Base-by-base conservation (phyloP, 768 basidiomycete species). In the Panaeolus cyanescens region DNA sequence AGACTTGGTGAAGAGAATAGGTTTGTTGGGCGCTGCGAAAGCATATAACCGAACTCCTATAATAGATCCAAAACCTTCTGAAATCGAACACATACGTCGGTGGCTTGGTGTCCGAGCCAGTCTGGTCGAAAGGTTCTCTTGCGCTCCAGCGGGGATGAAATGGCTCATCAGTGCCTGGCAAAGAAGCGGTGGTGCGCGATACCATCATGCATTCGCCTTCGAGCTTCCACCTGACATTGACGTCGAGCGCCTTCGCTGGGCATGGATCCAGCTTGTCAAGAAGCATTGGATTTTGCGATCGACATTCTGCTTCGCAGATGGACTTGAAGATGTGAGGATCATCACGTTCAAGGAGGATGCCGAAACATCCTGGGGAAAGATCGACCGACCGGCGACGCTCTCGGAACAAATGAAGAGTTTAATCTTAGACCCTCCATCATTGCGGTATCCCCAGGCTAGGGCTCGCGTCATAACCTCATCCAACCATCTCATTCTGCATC, bases 91-190 rank as follows among this genome's bases (percentile, higher is more conserved):
- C 45, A 30, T 50, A n/a, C 45, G 45, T 5, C 15, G 31, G 22
- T 63, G 69, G 20, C 65, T 73, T 39, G 70, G 64, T 20, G 57
- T 54, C 13, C 40, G 53, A 3, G 33, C 67, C 5, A 39, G 64
- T 17, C 15, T 58, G 2, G 62, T 74, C 31, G 72, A 76, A 54
- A 57, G 45, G 10, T 68, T 75, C 31, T 73, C 60, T 58, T 55
- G 62, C 25, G 56, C 62, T 20, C 69, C 75, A 9, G 64, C 75
- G 6, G 75, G 75, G 25, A 74, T 76, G 70, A 75, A 76, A 59
- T 76, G 72, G 73, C 59, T 74, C 4, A 68, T 81, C 25, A 79
- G 77, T 7, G 79, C 77, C 28, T 83, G 82, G 82, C 75, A 79
- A 59, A 68, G 68, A 37, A 81, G 79, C 56, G 62, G 64, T n/a